Percentiles rank a stretch among this genome's conserved stretches.
These are phyloP conservation scores for Mycothermus thermophilus DNA, from an alignment of 495 filamentous ascomycete species.

Conservation along the genomic window DNA sequence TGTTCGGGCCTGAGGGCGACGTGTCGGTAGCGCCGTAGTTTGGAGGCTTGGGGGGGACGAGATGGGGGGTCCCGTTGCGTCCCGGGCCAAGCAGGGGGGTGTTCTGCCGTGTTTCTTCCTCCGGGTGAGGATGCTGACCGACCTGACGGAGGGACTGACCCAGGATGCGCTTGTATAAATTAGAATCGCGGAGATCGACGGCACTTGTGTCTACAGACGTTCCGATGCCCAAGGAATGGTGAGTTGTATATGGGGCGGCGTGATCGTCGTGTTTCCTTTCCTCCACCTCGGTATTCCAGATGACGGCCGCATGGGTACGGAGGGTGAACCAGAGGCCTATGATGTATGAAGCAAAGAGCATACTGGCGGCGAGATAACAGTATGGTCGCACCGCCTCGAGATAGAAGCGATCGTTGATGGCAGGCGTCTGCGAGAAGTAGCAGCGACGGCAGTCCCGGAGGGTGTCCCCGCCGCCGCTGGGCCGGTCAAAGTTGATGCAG, in stretches of 20 bases:
- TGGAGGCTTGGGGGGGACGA: conserved; percentile 55
- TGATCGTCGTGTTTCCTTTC: conserved; percentile 57
- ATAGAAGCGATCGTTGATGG: conserved; percentile 76
- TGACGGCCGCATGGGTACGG: conserved; percentile 88
- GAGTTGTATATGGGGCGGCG: conserved; percentile 22
- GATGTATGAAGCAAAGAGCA: conserved; percentile 84
- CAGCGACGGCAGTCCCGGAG: conserved; percentile 71
- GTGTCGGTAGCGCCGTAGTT: conserved; percentile 23
- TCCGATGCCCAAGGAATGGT: conserved; percentile 25
- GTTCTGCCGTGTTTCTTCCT: conserved; percentile 33
- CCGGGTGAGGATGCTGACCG: conserved; percentile 43
- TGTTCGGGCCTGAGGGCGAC: conserved; percentile 24
- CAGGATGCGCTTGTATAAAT: conserved; percentile 84
- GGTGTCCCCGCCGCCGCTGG: conserved; percentile 20
- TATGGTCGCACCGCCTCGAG: conserved; percentile 81
- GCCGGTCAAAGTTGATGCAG: conserved; percentile 42
- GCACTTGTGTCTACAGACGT: conserved; percentile 28
- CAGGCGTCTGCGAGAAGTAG: conserved; percentile 83
- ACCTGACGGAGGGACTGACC: conserved; percentile 76
- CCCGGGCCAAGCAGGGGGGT: conserved; percentile 22
- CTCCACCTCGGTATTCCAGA: conserved; percentile 81
- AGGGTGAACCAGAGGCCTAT: conserved; percentile 95
- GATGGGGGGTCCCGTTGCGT: conserved; percentile 40
- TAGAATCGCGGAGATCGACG: conserved; percentile 60
- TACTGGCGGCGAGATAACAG: conserved; percentile 69